Evolutionary conservation across 169 alveolate species (phyloP), one percentile per base, ranked within the genome.

Genomic region (Theileria luwenshuni): DNA sequence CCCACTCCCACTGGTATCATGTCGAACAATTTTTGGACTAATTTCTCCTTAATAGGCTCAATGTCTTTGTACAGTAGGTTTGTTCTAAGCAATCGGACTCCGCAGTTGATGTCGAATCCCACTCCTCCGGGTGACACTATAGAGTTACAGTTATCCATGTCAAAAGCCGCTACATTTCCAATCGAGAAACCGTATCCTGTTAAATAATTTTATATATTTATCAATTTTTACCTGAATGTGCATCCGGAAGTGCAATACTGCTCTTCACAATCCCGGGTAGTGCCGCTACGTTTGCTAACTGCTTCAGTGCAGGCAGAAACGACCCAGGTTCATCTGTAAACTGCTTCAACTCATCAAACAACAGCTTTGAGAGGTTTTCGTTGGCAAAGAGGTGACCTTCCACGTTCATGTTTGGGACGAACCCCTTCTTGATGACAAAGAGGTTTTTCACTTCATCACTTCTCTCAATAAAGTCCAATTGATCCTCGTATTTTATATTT

Each of bases 1-100:
- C 96, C 96, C 21, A 92, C 96, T 3, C 97, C 97, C n/a, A 93
- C 97, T 2, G 97, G 97, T 3, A 93, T 93, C 72, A 89, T 86
- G 56, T 93, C 92, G 69, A 92, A 93, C 73, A 93, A 83, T n/a
- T 90, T 76, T 60, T 91, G 94, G 0, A 94, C 91, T 38, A 93
- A 83, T 48, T 77, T 70, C 67, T 91, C 95, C 79, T 93, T 90
- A 47, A 80, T 70, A 2, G 54, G 83, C 45, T 75, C 83, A 28
- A 86, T 79, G 35, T 92, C 94, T 23, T 72, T 83, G 23, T 77
- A 75, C 38, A 69, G 83, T 15, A 87, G 65, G 35, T 83, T 80
- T 0, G 86, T 90, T 77, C 90, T 74, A 30, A 93, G 56, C 27
- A 93, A 79, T 23, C 97, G 76, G 28, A 93, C 96, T 7, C 97